Base-by-base conservation (phyloP, 306 rosid genomes). In the Citrullus colocynthis region DNA sequence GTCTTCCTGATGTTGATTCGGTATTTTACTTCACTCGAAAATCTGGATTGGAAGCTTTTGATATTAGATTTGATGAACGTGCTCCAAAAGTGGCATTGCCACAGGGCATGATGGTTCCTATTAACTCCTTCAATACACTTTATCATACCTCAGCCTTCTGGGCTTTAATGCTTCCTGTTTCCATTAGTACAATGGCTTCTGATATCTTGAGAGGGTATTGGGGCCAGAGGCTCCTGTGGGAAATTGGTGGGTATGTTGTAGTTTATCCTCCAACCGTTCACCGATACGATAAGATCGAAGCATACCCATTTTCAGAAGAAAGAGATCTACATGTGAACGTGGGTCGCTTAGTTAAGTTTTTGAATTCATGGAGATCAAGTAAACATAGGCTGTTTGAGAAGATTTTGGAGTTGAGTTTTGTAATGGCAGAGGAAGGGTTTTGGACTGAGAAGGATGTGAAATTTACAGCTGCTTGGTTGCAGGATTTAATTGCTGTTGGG, bases 181-280 rank as follows among this genome's bases (percentile, higher is more conserved):
- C 99, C 6, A 88, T 96, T 69, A 96, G 99, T 83, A 81, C 91
- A 9, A 92, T 96, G 98, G 98, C 99, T 34, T 87, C 98, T 51
- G 99, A 96, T 85, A 91, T 96, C 59, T 85, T 96, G 87, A 89
- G 99, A 86, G 99, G 99, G 20, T 96, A 96, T 39, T 96, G 99
- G 99, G 96, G 90, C 63, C 99, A 96, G 86, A 89, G 98, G 88
- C 86, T 96, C 79, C 88, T 96, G 82, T 96, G 99, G 99, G 99
- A 96, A 84, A 76, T 96, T 36, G 99, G 97, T 62, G 99, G 99
- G 55, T 89, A 88, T 75, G 89, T 92, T 81, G 97, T 62, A 15
- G 92, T 96, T 65, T 96, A 92, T 81, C 99, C 99, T 11, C 98
- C 99, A 4, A 96, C 99, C 0, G 88, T 96, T 39, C 96, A 89